Conservation (phyloP, 148 eudicot genomes). For the Diospyros lotus region DNA sequence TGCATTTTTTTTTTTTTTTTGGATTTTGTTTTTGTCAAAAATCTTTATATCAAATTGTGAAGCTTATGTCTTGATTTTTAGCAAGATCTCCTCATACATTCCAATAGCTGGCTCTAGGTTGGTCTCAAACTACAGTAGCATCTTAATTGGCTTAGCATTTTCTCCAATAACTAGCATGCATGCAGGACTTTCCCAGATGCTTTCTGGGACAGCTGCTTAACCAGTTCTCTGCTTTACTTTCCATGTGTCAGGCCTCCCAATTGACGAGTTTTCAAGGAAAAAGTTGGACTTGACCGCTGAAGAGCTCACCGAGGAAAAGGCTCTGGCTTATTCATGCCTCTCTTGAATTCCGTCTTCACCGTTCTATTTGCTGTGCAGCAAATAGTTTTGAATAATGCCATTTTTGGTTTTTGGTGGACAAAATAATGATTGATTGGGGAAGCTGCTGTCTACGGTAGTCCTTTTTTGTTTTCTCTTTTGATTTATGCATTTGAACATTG, state of each 20-base stretch:
- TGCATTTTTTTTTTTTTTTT: neutral
- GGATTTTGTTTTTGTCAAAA: neutral
- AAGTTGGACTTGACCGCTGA: slow-evolving; percentile 83
- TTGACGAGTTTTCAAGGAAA: slow-evolving; percentile 77
- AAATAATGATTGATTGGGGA: slow-evolving; percentile 12
- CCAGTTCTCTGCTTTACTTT: neutral
- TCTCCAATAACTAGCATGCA: too few relatives aligned
- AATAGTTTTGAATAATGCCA: slow-evolving; percentile 48
- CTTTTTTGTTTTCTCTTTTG: neutral
- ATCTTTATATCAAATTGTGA: neutral
- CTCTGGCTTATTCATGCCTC: slow-evolving; percentile 85
- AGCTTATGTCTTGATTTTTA: neutral
- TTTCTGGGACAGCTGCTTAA: neutral
- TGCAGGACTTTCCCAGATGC: too few relatives aligned
- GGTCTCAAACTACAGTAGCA: neutral
- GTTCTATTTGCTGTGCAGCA: slow-evolving; percentile 13
- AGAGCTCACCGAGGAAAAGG: slow-evolving; percentile 86
- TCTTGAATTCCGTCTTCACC: slow-evolving; percentile 18
- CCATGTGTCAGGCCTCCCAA: slow-evolving; percentile 52
- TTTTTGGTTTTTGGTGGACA: slow-evolving; percentile 17
- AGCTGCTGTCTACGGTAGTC: slow-evolving; percentile 16
- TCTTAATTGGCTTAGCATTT: neutral
- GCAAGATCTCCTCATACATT: neutral
- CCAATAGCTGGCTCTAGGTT: neutral
- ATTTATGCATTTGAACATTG: neutral